A percentile compares a stretch with the other conserved stretches of the same genome.
Conservation (phyloP, 805 yeast species). For the Wickerhamiella slavikovae region DNA sequence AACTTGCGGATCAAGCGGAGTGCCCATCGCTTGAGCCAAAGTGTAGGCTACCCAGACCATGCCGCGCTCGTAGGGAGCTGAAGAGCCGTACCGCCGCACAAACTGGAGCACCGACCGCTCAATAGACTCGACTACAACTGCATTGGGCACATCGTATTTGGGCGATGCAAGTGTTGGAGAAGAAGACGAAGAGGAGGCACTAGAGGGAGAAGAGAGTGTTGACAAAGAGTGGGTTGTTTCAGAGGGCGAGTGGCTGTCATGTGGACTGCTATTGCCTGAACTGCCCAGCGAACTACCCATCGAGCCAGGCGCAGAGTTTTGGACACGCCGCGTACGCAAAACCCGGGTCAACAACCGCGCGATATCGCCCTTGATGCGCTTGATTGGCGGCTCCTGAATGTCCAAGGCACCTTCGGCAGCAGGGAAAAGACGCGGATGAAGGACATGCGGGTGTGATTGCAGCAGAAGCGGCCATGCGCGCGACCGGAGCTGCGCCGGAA, state of each 20-base stretch:
- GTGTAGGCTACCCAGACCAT: constrained; percentile 77
- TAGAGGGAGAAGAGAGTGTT: neutral
- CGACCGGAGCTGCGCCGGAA: constrained; percentile 64
- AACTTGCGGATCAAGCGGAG: constrained; percentile 33
- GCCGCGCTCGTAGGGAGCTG: constrained; percentile 61
- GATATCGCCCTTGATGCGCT: constrained; percentile 18
- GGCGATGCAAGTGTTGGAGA: neutral
- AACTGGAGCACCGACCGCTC: constrained; percentile 37
- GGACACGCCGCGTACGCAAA: constrained; percentile 1
- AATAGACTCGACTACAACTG: constrained; percentile 1
- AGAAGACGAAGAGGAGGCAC: neutral
- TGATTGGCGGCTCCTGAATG: constrained; percentile 11
- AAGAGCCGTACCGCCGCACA: constrained; percentile 55
- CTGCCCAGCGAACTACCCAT: neutral
- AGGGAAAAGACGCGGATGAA: constrained; percentile 40
- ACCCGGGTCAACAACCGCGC: constrained; percentile 5
- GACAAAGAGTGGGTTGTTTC: neutral
- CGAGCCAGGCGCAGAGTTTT: constrained; percentile 1
- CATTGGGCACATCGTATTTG: neutral
- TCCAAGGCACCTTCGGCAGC: constrained; percentile 3
- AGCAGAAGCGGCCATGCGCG: constrained; percentile 70
- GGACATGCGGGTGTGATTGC: constrained; percentile 68
- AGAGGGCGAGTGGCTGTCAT: too few species aligned
- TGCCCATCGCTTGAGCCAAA: constrained; percentile 59
- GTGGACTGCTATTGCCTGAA: neutral